A percentile compares a stretch with the other conserved stretches of the same genome.
phyloP scores from a whole-genome alignment of 129 eudicot genomes.

The Gnaphalium uliginosum region DNA sequence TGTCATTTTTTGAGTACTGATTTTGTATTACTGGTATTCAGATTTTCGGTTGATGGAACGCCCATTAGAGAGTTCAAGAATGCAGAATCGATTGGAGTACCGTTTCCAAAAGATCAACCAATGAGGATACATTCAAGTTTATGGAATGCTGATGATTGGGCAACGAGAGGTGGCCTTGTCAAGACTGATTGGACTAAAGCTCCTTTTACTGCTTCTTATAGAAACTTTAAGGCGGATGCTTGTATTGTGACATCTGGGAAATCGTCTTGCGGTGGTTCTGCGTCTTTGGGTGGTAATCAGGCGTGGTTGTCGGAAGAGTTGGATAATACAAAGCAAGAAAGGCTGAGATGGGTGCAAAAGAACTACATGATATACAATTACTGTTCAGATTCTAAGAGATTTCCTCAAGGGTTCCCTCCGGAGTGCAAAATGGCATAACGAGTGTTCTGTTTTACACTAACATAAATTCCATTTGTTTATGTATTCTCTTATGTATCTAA shows the following conservation, averaged over 20 bases:
- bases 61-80: constrained; percentile 59
- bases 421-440: constrained; percentile 31
- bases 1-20: no score
- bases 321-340: constrained; percentile 41
- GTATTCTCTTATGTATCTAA: no score
- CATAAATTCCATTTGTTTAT: no score
- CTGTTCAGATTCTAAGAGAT: constrained; percentile 46
- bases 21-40: background rate
- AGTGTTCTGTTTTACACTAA: background rate
- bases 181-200: constrained; percentile 55
- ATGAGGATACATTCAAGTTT: constrained; percentile 55
- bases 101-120: constrained; percentile 46
- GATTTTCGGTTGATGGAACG: constrained; percentile 56
- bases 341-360: constrained; percentile 48
- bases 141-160: constrained; percentile 54
- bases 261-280: constrained; percentile 31
- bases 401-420: constrained; percentile 49
- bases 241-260: constrained; percentile 36
- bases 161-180: constrained; percentile 50
- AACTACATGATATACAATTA: constrained; percentile 59
- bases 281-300: constrained; percentile 22
- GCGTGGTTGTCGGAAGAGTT: constrained; percentile 47
- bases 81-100: constrained; percentile 44
- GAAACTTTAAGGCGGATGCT: constrained; percentile 46
- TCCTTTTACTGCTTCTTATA: constrained; percentile 56